Evolutionary conservation across 75 land plant genomes (phyloP).

Genomic region (Pinus taeda): DNA sequence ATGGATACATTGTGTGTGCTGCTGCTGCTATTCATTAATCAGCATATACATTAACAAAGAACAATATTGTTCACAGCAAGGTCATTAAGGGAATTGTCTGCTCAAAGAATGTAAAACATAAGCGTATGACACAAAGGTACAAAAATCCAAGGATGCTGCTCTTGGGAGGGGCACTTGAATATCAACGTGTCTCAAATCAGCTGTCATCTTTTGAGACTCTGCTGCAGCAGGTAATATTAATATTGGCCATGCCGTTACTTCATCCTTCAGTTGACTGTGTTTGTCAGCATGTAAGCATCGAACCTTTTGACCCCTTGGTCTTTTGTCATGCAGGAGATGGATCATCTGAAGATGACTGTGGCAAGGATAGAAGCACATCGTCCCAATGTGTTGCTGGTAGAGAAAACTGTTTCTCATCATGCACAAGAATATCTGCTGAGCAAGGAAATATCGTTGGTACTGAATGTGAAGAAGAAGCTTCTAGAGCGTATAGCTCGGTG

Average conservation of each 20-base stretch:
- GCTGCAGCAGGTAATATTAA: slow-evolving; percentile 12
- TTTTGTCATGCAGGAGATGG: slow-evolving; percentile 56
- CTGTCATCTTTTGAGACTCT: slow-evolving; percentile 57
- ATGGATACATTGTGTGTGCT: background rate
- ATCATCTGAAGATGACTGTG: slow-evolving; percentile 39
- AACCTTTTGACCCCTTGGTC: background rate
- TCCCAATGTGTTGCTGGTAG: slow-evolving; percentile 92
- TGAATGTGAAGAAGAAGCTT: slow-evolving; percentile 86
- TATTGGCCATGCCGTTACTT: background rate
- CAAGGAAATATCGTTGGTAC: slow-evolving; percentile 78
- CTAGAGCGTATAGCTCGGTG: slow-evolving; percentile 85
- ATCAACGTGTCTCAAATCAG: slow-evolving; percentile 42
- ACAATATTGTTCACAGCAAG: slow-evolving; percentile 40
- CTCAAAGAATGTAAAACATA: slow-evolving; percentile 89
- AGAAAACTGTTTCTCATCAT: slow-evolving; percentile 78
- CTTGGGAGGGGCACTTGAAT: slow-evolving; percentile 43
- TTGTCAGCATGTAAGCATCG: background rate
- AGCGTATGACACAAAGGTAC: slow-evolving; percentile 69
- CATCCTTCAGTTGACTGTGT: background rate
- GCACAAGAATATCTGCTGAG: slow-evolving; percentile 67
- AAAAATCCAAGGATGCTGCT: slow-evolving; percentile 77
- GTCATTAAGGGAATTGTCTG: slow-evolving; percentile 90
- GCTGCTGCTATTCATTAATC: background rate
- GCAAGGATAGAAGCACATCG: slow-evolving; percentile 64
- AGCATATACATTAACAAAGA: background rate